Base-by-base conservation (phyloP, 2,329 filamentous ascomycete species). In the Pseudofabraea citricarpa region DNA sequence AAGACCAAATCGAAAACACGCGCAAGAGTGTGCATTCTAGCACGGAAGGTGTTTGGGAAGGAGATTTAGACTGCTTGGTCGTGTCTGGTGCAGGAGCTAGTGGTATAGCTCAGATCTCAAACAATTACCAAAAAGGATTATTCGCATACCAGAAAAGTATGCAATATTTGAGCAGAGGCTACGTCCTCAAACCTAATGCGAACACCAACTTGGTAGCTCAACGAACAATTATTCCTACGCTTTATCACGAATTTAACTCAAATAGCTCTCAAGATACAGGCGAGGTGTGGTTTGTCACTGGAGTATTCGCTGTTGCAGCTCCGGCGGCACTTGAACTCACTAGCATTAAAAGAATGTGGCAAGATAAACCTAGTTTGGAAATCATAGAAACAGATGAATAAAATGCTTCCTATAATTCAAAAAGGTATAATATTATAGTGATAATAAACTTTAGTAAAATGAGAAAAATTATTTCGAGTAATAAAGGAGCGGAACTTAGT, bases 191-290 rank as follows among this genome's bases (percentile, higher is more conserved):
- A 35, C 40, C 46, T 10, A 40, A 49, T 21, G 38, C 46, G 15
- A 49, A 49, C 24, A 49, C 46, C 22, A 49, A 49, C 23, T 26
- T 49, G 22, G 31, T 40, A 8, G 29, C 36, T n/a, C 46, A 46
- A 26, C 24, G 44, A 19, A 40, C 39, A 15, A 22, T 49, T 4
- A 41, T 49, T 19, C 46, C 46, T 3, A 43, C 40, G 19, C 31
- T 45, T 5, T 29, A 38, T 9, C 43, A 27, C 24, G 8, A 27
- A 27, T 27, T 27, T 27, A 27, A 27, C 24, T 27, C n/a, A 8
- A n/a, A 48, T 40, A 27, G 24, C 22, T 35, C 27, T 31, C 19
- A 23, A 21, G 24, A 45, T 29, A 32, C 26, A 20, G 29, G 22
- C 16, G 44, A 24, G 18, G 24, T 38, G 13, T 33, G 24, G 33